Evolutionary conservation across 1,139 yeast species (phyloP).

Genomic region (Meyerozyma carpophila): DNA sequence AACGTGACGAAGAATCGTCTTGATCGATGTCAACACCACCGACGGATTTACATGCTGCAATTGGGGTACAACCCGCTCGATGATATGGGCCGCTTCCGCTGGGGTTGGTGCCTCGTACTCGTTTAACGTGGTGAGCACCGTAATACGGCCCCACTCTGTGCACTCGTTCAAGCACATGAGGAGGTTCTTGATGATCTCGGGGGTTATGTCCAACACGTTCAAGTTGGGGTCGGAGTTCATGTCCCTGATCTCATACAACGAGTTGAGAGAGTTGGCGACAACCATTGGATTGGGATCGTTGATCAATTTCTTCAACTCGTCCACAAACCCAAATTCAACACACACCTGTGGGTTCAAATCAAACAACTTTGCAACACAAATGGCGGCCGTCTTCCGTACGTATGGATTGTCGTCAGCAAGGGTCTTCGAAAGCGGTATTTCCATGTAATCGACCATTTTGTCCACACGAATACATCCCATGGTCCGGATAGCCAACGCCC

Average conservation of each 20-base stretch:
- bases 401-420: constrained; percentile 92
- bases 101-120: constrained; percentile 55
- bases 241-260: constrained; percentile 77
- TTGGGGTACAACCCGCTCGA: constrained; percentile 91
- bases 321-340: constrained; percentile 81
- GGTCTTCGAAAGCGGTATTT: constrained; percentile 80
- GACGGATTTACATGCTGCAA: constrained; percentile 97
- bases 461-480: constrained; percentile 98
- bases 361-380: constrained; percentile 92
- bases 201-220: constrained; percentile 34
- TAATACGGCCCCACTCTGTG: constrained; percentile 98
- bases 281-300: constrained; percentile 96
- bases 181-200: constrained; percentile 54
- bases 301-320: constrained; percentile 60
- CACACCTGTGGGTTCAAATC: constrained; percentile 81
- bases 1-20: constrained; percentile 72
- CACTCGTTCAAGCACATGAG: constrained; percentile 89
- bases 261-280: constrained; percentile 85
- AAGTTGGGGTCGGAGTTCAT: constrained; percentile 48
- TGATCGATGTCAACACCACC: constrained; percentile 83
- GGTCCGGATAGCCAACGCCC: constrained; percentile 95
- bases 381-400: constrained; percentile 95
- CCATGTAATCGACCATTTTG: constrained; percentile 92
- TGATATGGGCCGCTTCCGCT: constrained; percentile 76
- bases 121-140: constrained; percentile 76